Conservation (phyloP, 257 asterid species). For the Nicotiana tabacum region DNA sequence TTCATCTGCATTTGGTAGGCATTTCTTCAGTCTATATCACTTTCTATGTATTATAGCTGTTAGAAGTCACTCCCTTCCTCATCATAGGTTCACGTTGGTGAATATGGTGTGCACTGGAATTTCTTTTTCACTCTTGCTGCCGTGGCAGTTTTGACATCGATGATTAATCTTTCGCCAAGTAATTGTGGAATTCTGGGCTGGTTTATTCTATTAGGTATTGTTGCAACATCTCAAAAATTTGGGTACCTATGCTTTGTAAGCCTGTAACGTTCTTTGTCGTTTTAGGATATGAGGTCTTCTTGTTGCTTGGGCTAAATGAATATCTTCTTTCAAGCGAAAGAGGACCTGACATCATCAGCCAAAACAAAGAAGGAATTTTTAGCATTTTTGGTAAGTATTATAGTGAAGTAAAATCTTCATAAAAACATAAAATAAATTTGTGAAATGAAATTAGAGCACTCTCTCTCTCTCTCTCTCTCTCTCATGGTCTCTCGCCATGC, state of each 20-base stretch:
- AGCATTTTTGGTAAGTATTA: conserved; percentile 79
- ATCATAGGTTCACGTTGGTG: conserved; percentile 85
- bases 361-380: conserved; percentile 90
- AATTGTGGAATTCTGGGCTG: conserved; percentile 71
- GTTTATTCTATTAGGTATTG: conserved; percentile 65
- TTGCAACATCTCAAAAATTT: conserved; percentile 4
- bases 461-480: conserved; percentile 5
- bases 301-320: conserved; percentile 60
- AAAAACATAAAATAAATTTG: too few relatives aligned
- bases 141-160: conserved; percentile 71
- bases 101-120: conserved; percentile 98
- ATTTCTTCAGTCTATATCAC: conserved; percentile 7
- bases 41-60: background rate
- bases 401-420: too few relatives aligned
- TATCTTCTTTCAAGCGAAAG: conserved; percentile 71
- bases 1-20: conserved; percentile 5
- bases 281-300: conserved; percentile 61
- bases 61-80: conserved; percentile 5
- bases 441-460: background rate
- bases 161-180: conserved; percentile 53
- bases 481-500: background rate
- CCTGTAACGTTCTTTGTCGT: conserved; percentile 20
- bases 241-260: conserved; percentile 14
- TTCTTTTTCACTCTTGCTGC: conserved; percentile 96
- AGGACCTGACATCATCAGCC: conserved; percentile 62